Evolutionary conservation across 371 early-diverging fungal genomes (phyloP), one percentile per base, ranked within the genome.

Genomic region (Smittium culicis): DNA sequence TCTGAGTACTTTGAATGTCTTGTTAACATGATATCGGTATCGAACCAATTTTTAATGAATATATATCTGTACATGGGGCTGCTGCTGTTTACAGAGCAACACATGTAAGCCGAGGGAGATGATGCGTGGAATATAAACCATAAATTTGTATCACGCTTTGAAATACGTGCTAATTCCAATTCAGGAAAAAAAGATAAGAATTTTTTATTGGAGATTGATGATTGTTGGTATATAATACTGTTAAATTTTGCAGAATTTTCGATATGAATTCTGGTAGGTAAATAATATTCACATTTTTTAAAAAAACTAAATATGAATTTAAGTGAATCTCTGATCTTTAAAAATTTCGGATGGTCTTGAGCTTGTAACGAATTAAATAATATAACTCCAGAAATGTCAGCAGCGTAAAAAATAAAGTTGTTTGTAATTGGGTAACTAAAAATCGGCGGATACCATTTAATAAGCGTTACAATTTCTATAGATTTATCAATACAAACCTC

Each of bases 21-120:
- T n/a, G n/a, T n/a, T n/a, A n/a, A n/a, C n/a, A n/a, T n/a, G n/a
- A n/a, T n/a, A n/a, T n/a, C n/a, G n/a, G n/a, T n/a, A n/a, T 45
- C 45, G 5, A 45, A 11, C 60, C 60, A 59, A n/a, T 59, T 59
- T 59, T 59, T n/a, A 14, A 59, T 59, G 32, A 59, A 29, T 5
- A 25, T 14, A 32, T 27, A 25, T 32, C 25, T 59, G 60, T 59
- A 59, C 5, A 59, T 32, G 16, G 28, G 30, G 25, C 60, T 14
- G 28, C 32, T 27, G 60, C 30, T 29, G 60, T 59, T 32, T 5
- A 32, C n/a, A 11, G 32, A 29, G 32, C 60, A 59, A n/a, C 60
- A 59, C 25, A 5, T 32, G n/a, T 29, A 59, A 29, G n/a, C 16
- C 5, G 25, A 11, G 5, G 5, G 11, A 11, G 60, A 59, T 32